Conservation (phyloP, 2,329 filamentous ascomycete species). For the Neofusicoccum cordaticola region DNA sequence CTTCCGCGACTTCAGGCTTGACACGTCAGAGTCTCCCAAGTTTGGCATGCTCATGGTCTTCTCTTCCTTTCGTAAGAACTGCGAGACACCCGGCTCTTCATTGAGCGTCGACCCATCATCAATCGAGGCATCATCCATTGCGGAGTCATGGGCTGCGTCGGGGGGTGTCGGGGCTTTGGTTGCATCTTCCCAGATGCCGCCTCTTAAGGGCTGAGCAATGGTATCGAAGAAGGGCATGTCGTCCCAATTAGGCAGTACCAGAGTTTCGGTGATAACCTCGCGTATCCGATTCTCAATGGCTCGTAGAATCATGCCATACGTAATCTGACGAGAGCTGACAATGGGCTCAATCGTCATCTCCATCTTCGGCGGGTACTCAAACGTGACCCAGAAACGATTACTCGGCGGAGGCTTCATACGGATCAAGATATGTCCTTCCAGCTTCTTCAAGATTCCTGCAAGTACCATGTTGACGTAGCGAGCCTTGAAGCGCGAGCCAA, state of each 20-base stretch:
- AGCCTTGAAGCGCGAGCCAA: slow-evolving; percentile 83
- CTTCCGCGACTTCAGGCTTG: slow-evolving; percentile 22
- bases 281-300: slow-evolving; percentile 95
- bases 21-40: slow-evolving; percentile 18
- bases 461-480: slow-evolving; percentile 86
- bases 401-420: slow-evolving; percentile 93
- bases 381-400: slow-evolving; percentile 94
- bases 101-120: not conserved
- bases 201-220: slow-evolving; percentile 71
- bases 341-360: slow-evolving; percentile 94
- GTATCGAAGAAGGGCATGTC: slow-evolving; percentile 90
- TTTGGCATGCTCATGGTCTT: slow-evolving; percentile 25
- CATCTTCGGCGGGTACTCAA: slow-evolving; percentile 90
- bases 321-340: slow-evolving; percentile 92
- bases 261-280: slow-evolving; percentile 86
- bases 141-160: slow-evolving; percentile 21
- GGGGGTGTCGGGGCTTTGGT: slow-evolving; percentile 30
- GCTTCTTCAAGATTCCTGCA: slow-evolving; percentile 76
- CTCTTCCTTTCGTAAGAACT: slow-evolving; percentile 10
- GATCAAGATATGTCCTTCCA: slow-evolving; percentile 81
- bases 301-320: slow-evolving; percentile 84
- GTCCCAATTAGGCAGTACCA: slow-evolving; percentile 94
- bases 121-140: slow-evolving; percentile 21
- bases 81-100: not conserved
- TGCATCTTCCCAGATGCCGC: slow-evolving; percentile 67